A percentile compares a stretch with the other conserved stretches of the same genome.
Conservation (phyloP, 2,329 filamentous ascomycete genomes). For the Rhynchosporium graminicola region DNA sequence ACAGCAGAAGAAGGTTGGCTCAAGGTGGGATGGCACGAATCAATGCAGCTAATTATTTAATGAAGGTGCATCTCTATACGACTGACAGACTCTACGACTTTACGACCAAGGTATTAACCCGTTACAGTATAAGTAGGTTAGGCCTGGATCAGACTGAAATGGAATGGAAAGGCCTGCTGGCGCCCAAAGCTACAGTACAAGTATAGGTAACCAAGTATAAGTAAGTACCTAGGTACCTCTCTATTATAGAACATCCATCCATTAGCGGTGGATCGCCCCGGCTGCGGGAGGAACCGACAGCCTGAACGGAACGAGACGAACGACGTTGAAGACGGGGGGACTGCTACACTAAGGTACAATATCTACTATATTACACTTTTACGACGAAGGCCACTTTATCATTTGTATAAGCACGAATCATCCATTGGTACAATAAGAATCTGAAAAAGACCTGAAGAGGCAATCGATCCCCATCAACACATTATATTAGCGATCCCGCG, state of each 20-base stretch:
- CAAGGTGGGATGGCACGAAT: not conserved
- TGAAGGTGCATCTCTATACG: too few species aligned
- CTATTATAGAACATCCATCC: too few species aligned
- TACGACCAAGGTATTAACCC: not conserved
- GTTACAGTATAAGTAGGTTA: not conserved
- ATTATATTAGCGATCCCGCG: not conserved
- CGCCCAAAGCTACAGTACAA: too few species aligned
- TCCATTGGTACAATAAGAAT: not conserved
- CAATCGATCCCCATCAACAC: not conserved
- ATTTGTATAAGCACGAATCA: constrained; percentile 5
- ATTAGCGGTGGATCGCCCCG: constrained; percentile 6
- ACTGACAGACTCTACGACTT: not conserved
- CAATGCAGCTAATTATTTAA: not conserved
- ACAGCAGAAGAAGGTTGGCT: not conserved
- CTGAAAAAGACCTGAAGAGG: not conserved
- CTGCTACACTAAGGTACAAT: not conserved
- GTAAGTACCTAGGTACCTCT: too few species aligned
- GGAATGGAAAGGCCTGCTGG: not conserved
- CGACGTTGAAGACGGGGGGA: not conserved
- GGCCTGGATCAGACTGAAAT: not conserved
- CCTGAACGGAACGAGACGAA: not conserved
- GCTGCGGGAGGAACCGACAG: constrained; percentile 8
- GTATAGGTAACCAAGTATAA: too few species aligned
- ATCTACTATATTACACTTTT: not conserved
- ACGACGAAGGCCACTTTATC: not conserved